These are phyloP conservation scores for Tolypocladium pustulatum DNA, from an alignment of 2,329 filamentous ascomycete species.

Conservation along the genomic window DNA sequence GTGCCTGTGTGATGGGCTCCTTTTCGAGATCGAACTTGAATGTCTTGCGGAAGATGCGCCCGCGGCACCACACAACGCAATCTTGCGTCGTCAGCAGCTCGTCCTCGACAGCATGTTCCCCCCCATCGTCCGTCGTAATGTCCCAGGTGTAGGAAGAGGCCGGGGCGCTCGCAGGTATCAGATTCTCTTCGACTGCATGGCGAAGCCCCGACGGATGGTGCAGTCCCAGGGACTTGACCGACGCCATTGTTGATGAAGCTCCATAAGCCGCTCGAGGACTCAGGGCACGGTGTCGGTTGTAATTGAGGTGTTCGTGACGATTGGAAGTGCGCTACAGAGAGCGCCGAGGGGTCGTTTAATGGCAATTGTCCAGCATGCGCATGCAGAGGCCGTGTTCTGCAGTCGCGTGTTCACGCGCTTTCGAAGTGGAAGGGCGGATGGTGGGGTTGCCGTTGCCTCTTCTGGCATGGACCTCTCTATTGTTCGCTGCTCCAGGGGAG, in stretches of 20 bases:
- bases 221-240: constrained; percentile 80
- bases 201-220: constrained; percentile 78
- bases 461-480: background rate
- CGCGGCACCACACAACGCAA: constrained; percentile 82
- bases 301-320: background rate
- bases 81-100: constrained; percentile 68
- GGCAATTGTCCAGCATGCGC: background rate
- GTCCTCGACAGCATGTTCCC: constrained; percentile 48
- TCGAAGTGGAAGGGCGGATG: background rate
- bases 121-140: constrained; percentile 34
- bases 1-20: constrained; percentile 73
- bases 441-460: background rate
- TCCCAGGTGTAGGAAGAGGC: constrained; percentile 67
- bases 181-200: constrained; percentile 71
- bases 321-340: background rate
- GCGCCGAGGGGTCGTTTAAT: background rate
- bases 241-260: constrained; percentile 55
- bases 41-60: constrained; percentile 71
- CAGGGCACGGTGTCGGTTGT: background rate
- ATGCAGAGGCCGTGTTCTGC: background rate
- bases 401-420: background rate
- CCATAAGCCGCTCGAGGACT: constrained; percentile 16
- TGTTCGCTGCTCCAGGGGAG: background rate
- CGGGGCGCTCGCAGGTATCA: constrained; percentile 59
- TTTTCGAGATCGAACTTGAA: constrained; percentile 83